Percentiles rank a stretch among this genome's conserved stretches.
phyloP scores from a whole-genome alignment of 352 stramenopile species.

The Globisporangium orthogonon region DNA sequence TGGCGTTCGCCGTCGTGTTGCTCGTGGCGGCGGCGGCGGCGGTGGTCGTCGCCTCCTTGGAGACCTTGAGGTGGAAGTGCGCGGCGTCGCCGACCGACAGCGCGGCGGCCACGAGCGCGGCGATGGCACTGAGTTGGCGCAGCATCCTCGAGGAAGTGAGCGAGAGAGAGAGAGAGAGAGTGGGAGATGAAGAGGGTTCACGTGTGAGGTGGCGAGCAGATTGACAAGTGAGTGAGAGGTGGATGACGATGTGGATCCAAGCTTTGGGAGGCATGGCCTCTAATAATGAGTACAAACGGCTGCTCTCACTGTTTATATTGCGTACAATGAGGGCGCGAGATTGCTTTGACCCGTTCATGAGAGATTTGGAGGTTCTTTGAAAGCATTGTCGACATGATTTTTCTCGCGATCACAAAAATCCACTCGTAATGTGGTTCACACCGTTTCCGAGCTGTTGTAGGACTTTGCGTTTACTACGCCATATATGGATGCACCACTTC shows the following conservation, averaged over 20 bases:
- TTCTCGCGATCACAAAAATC: too few relatives aligned
- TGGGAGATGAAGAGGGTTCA: neutral
- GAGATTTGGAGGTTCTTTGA: too few relatives aligned
- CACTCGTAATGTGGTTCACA: too few relatives aligned
- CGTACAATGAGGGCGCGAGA: neutral
- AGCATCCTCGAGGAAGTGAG: conserved; percentile 4
- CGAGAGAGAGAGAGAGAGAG: neutral
- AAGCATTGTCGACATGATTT: too few relatives aligned
- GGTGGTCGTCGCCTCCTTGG: conserved; percentile 1
- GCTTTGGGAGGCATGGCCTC: neutral
- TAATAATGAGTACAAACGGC: neutral
- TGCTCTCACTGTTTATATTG: neutral
- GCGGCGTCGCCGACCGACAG: conserved; percentile 12
- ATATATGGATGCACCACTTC: too few relatives aligned
- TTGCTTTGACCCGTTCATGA: neutral
- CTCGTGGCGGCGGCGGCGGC: neutral
- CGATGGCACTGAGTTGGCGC: conserved; percentile 9
- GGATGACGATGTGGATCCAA: neutral
- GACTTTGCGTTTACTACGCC: too few relatives aligned
- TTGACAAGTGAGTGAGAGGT: neutral
- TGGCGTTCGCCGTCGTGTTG: neutral
- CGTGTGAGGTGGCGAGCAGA: neutral
- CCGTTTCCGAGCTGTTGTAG: too few relatives aligned
- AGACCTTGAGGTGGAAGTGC: conserved; percentile 14
- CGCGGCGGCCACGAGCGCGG: conserved; percentile 10